These are phyloP conservation scores for Metschnikowia noctiluminum DNA, from an alignment of 805 yeast species.

Conservation along the genomic window DNA sequence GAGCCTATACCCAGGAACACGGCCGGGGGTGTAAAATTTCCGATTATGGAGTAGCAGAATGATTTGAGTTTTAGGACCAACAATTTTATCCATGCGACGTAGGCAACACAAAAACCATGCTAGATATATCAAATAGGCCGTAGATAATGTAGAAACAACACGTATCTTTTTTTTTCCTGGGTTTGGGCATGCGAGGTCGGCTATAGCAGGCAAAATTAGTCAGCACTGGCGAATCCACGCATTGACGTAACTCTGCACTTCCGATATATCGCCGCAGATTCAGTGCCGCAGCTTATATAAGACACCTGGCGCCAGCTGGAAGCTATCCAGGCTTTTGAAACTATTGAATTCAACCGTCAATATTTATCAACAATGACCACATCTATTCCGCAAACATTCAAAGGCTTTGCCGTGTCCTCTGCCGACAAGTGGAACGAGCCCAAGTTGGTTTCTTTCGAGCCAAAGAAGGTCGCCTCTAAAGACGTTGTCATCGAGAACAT, in stretches of 20 bases:
- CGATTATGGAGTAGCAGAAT: background rate
- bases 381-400: constrained; percentile 48
- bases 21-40: background rate
- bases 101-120: background rate
- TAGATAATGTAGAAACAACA: background rate
- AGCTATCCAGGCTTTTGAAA: too few species aligned
- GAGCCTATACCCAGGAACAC: background rate
- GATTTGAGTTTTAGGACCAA: background rate
- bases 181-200: too few species aligned
- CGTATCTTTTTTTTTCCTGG: background rate
- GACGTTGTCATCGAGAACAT: constrained; percentile 28
- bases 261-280: background rate
- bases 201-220: background rate
- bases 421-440: constrained; percentile 55
- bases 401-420: constrained; percentile 56
- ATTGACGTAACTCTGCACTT: constrained; percentile 2
- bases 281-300: background rate
- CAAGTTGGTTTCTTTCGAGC: constrained; percentile 46
- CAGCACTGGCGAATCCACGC: background rate
- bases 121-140: background rate
- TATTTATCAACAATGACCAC: constrained; percentile 5
- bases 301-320: background rate
- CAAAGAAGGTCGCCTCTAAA: constrained; percentile 34
- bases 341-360: background rate
- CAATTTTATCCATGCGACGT: background rate